phyloP scores from a whole-genome alignment of 768 basidiomycete species.

The Phanerodontia chrysosporium region DNA sequence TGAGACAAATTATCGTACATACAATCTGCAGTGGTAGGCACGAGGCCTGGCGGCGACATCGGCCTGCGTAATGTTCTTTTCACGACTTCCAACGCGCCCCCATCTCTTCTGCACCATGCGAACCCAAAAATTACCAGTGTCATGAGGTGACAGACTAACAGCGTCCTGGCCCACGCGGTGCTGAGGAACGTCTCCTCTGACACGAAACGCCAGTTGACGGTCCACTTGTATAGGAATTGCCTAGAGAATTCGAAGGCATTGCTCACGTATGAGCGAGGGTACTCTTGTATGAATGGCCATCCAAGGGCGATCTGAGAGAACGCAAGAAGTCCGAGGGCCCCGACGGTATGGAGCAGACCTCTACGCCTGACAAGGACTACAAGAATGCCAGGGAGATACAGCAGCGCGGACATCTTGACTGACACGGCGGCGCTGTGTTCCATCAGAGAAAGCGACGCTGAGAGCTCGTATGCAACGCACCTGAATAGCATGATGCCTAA shows the following conservation, averaged over 20 bases:
- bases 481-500: conserved; percentile 68
- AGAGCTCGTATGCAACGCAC: conserved; percentile 36
- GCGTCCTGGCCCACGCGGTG: conserved; percentile 48
- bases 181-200: conserved; percentile 74
- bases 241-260: conserved; percentile 86
- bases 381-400: conserved; percentile 86
- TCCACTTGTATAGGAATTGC: conserved; percentile 92
- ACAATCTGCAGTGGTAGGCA: conserved; percentile 61
- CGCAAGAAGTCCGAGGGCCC: conserved; percentile 43
- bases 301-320: conserved; percentile 61
- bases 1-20: conserved; percentile 23
- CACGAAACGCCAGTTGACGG: conserved; percentile 95
- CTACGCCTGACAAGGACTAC: conserved; percentile 75
- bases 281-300: conserved; percentile 60
- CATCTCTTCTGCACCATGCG: conserved; percentile 75
- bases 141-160: conserved; percentile 65
- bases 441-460: neutral
- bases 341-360: conserved; percentile 51
- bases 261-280: conserved; percentile 60
- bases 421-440: conserved; percentile 69
- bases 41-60: conserved; percentile 40
- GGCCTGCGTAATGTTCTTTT: conserved; percentile 50
- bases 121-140: conserved; percentile 63
- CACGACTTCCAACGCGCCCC: conserved; percentile 58
- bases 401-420: conserved; percentile 90